Conservation (phyloP, 169 alveolate genomes). For the Plasmodium billcollinsi region DNA sequence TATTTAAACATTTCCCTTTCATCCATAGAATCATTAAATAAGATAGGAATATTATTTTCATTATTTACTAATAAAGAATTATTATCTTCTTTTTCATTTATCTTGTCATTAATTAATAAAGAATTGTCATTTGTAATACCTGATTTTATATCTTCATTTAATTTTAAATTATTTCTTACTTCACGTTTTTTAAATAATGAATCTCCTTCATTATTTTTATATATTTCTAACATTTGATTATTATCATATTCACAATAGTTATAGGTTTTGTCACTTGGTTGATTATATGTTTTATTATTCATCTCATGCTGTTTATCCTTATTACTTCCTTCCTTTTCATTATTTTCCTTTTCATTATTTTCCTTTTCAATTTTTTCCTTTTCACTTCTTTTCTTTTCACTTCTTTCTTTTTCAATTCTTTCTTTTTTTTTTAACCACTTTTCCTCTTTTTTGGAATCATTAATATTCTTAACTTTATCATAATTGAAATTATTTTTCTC, state of each 20-base stretch:
- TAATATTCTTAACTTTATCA: slow-evolving; percentile 19
- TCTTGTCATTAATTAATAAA: background rate
- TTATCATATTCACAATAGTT: background rate
- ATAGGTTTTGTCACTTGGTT: background rate
- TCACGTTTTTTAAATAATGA: no score
- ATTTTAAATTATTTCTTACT: background rate
- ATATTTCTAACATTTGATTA: background rate
- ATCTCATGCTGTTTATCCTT: background rate
- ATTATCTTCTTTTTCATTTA: slow-evolving; percentile 5
- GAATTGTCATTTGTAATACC: background rate
- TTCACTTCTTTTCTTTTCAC: background rate
- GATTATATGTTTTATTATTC: background rate
- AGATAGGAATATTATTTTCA: slow-evolving; percentile 20
- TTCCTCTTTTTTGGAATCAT: slow-evolving; percentile 46
- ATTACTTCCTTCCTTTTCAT: background rate
- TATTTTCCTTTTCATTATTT: background rate
- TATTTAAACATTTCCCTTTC: slow-evolving; percentile 73
- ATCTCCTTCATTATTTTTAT: background rate
- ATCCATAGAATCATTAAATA: slow-evolving; percentile 64
- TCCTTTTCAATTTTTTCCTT: background rate
- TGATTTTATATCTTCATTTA: background rate
- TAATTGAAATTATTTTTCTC: background rate
- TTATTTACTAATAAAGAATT: slow-evolving; percentile 5
- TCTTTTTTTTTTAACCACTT: slow-evolving; percentile 19
- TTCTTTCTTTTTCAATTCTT: slow-evolving; percentile 11